These are phyloP conservation scores for Catunica adiposa DNA, from an alignment of 2,329 filamentous ascomycete genomes.

Conservation along the genomic window DNA sequence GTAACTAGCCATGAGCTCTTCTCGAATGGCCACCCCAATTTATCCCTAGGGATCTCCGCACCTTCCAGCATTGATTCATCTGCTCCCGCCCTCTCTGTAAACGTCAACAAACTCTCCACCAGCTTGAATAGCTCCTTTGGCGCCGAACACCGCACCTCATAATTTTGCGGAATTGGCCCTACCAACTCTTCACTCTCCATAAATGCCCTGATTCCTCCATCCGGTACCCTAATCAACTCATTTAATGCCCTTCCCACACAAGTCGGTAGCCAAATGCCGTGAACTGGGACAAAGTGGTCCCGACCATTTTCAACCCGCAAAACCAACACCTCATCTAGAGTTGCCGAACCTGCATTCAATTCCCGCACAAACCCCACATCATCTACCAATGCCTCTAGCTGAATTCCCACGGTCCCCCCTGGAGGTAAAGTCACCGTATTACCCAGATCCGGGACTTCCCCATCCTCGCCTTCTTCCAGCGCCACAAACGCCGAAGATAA, in stretches of 20 bases:
- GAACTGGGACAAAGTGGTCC: slow-evolving; percentile 80
- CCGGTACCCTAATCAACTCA: slow-evolving; percentile 72
- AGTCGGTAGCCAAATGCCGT: slow-evolving; percentile 62
- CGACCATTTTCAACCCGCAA: slow-evolving; percentile 68
- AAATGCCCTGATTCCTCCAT: slow-evolving; percentile 53
- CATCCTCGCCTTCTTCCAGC: slow-evolving; percentile 22
- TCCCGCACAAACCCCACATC: slow-evolving; percentile 45
- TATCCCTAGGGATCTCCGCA: slow-evolving; percentile 32
- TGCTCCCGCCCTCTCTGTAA: slow-evolving; percentile 40
- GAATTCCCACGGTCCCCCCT: slow-evolving; percentile 61
- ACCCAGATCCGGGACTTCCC: slow-evolving; percentile 22
- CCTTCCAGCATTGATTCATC: slow-evolving; percentile 46
- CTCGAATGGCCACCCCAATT: slow-evolving; percentile 44
- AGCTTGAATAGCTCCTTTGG: slow-evolving; percentile 80
- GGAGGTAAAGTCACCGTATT: slow-evolving; percentile 56
- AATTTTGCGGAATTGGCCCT: slow-evolving; percentile 37
- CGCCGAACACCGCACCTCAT: slow-evolving; percentile 56
- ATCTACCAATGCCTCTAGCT: slow-evolving; percentile 51
- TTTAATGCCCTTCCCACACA: slow-evolving; percentile 76
- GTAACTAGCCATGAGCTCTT: slow-evolving; percentile 22
- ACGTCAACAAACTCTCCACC: slow-evolving; percentile 56
- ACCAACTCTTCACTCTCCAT: slow-evolving; percentile 23
- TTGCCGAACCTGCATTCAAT: slow-evolving; percentile 51
- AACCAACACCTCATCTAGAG: slow-evolving; percentile 74
- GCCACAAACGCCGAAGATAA: slow-evolving; percentile 49